These are phyloP conservation scores for Exophiala sp. DNA, from an alignment of 2,329 filamentous ascomycete species.

Conservation along the genomic window DNA sequence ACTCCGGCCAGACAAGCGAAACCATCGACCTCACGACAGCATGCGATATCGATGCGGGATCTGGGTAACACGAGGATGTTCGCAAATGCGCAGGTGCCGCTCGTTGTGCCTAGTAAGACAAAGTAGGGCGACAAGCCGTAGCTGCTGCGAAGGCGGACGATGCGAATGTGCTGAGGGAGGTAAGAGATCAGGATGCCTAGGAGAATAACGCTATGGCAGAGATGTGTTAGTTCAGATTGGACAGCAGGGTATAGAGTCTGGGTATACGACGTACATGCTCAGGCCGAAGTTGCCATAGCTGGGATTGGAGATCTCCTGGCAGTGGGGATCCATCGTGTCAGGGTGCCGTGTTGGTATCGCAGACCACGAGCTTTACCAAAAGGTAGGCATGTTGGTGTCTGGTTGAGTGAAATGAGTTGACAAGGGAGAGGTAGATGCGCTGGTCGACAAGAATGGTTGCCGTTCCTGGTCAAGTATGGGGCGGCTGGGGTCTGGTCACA, in stretches of 20 bases:
- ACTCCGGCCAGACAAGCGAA: slow-evolving; percentile 83
- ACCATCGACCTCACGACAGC: slow-evolving; percentile 75
- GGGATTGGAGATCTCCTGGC: slow-evolving; percentile 22
- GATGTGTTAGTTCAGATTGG: neutral
- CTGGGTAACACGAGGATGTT: slow-evolving; percentile 88
- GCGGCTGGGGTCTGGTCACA: neutral
- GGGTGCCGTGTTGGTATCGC: neutral
- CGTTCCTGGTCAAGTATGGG: neutral
- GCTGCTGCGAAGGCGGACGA: slow-evolving; percentile 78
- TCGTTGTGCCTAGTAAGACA: slow-evolving; percentile 87
- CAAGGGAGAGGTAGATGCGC: neutral
- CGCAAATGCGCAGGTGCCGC: slow-evolving; percentile 80
- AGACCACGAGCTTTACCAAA: too few species aligned
- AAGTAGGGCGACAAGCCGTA: slow-evolving; percentile 96
- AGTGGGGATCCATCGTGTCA: slow-evolving; percentile 16
- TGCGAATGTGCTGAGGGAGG: slow-evolving; percentile 89
- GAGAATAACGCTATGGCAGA: slow-evolving; percentile 62
- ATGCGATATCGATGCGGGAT: slow-evolving; percentile 77
- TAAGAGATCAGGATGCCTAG: slow-evolving; percentile 89
- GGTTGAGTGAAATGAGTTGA: neutral
- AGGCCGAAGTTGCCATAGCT: slow-evolving; percentile 29
- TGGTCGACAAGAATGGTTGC: neutral
- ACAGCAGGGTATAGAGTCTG: neutral
- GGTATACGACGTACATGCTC: slow-evolving; percentile 16
- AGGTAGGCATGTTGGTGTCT: too few species aligned